A percentile compares a stretch with the other conserved stretches of the same genome.
These are phyloP conservation scores for Geotrichum histeridarum DNA, from an alignment of 1,139 yeast species.

Conservation along the genomic window DNA sequence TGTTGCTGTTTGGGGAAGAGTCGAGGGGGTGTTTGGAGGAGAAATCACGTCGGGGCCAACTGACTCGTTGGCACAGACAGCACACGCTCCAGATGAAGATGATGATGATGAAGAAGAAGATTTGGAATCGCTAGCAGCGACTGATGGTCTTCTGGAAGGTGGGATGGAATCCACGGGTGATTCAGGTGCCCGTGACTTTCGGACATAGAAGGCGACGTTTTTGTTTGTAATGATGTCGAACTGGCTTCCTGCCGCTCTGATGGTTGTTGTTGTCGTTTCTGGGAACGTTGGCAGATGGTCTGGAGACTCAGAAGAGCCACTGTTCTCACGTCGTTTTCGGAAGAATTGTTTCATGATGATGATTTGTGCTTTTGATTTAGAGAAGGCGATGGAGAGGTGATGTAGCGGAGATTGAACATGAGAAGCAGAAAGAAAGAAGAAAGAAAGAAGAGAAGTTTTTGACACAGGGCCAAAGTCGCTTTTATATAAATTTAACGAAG, in stretches of 20 bases:
- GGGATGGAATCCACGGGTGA: no score
- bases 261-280: background rate
- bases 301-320: background rate
- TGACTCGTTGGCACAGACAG: no score
- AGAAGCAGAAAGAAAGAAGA: background rate
- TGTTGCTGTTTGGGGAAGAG: background rate
- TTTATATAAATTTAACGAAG: background rate
- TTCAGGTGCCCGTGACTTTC: no score
- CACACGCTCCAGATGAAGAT: no score
- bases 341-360: background rate
- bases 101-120: no score
- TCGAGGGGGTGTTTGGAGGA: background rate
- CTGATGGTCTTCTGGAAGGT: no score
- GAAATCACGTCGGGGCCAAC: background rate
- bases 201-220: background rate
- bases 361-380: background rate
- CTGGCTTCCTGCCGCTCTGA: slow-evolving; percentile 1
- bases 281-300: background rate
- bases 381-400: background rate
- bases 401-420: background rate
- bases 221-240: slow-evolving; percentile 8
- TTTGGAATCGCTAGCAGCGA: no score
- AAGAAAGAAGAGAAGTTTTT: background rate
- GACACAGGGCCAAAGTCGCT: background rate
- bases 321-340: background rate